Conservation (phyloP, 1,284 basidiomycete species). For the Tilletiopsis washingtonensis region DNA sequence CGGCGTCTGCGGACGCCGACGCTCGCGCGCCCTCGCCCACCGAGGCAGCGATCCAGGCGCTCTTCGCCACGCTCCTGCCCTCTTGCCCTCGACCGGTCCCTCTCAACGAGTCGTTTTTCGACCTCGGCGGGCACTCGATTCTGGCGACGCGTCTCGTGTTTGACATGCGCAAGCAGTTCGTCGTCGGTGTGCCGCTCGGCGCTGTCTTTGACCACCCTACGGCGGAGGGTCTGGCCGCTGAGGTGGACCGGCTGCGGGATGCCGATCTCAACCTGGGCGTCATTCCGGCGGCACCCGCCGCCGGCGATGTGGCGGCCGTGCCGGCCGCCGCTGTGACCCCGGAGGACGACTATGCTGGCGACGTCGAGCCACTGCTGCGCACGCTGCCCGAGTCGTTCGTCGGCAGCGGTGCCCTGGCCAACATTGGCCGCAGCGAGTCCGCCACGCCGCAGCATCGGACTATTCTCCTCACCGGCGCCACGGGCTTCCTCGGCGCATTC, state of each 20-base stretch:
- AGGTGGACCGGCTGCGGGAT: constrained; percentile 69
- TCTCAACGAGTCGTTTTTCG: constrained; percentile 92
- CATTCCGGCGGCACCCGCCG: constrained; percentile 24
- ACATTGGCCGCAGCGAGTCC: neutral
- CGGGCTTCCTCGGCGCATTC: constrained; percentile 94
- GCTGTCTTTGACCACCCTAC: constrained; percentile 90
- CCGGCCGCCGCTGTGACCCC: constrained; percentile 33
- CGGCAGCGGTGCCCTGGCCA: neutral
- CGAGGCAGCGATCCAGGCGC: constrained; percentile 66
- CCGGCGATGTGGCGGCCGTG: constrained; percentile 10
- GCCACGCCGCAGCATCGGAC: constrained; percentile 55
- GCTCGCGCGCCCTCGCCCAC: constrained; percentile 55
- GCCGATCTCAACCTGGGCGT: constrained; percentile 69
- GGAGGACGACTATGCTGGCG: constrained; percentile 64
- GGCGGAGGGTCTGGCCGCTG: constrained; percentile 67
- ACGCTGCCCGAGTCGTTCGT: constrained; percentile 27
- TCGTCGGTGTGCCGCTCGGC: constrained; percentile 83
- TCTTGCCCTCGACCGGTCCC: constrained; percentile 71
- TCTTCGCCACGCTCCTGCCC: constrained; percentile 76
- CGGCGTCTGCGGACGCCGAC: constrained; percentile 6
- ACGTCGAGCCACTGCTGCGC: constrained; percentile 62
- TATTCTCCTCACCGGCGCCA: constrained; percentile 91
- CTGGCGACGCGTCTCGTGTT: constrained; percentile 94
- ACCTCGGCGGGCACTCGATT: constrained; percentile 96
- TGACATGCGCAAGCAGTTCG: constrained; percentile 86